These are phyloP conservation scores for Antitrichia curtipendula DNA, from an alignment of 225 moss, liverwort and hornwort species.

Conservation along the genomic window DNA sequence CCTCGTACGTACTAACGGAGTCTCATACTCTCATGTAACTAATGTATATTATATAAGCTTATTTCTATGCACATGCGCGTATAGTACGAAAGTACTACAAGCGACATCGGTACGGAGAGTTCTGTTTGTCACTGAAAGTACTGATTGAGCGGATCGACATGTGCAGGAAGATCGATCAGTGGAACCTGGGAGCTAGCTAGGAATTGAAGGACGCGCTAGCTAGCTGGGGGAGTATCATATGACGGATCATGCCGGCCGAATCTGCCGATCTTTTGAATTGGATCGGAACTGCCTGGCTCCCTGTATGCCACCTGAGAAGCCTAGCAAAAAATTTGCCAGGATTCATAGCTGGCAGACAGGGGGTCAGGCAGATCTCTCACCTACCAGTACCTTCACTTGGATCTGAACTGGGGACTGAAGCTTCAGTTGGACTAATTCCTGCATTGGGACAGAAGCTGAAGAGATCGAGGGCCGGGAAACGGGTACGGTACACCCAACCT, in stretches of 20 bases:
- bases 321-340: constrained; percentile 6
- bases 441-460: background rate
- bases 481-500: background rate
- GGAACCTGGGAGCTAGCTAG: background rate
- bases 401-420: background rate
- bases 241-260: background rate
- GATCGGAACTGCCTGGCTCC: constrained; percentile 28
- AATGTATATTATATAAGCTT: no score
- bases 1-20: background rate
- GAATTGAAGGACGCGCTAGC: background rate
- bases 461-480: background rate
- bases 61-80: background rate
- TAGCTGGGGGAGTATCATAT: background rate
- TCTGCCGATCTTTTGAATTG: background rate
- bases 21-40: background rate
- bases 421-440: background rate
- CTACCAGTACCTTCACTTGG: background rate
- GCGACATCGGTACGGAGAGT: background rate
- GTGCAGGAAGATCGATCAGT: background rate
- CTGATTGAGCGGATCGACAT: background rate
- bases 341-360: constrained; percentile 27
- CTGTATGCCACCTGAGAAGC: constrained; percentile 38
- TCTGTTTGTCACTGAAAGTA: background rate
- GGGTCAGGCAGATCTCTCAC: constrained; percentile 5
- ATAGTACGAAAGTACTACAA: background rate